Evolutionary conservation across 495 filamentous ascomycete genomes (phyloP).

Genomic region (Lophiotrema nucula): DNA sequence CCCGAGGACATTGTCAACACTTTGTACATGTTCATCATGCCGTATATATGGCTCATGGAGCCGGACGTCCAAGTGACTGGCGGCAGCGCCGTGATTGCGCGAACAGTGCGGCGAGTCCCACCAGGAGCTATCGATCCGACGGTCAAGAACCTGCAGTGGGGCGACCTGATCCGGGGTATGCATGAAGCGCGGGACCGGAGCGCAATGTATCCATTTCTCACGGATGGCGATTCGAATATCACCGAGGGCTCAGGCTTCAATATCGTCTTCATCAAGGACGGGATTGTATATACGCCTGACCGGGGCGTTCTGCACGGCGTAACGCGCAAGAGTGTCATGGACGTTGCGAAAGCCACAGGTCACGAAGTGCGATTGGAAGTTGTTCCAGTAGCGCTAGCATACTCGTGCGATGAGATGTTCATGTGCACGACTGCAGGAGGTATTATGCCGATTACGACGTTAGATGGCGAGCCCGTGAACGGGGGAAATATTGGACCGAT

Average conservation of each 20-base stretch:
- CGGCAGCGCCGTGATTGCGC: slow-evolving; percentile 44
- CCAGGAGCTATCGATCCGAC: slow-evolving; percentile 45
- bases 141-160: slow-evolving; percentile 48
- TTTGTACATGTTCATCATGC: slow-evolving; percentile 45
- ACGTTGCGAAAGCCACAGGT: slow-evolving; percentile 9
- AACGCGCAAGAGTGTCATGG: slow-evolving; percentile 23
- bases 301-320: slow-evolving; percentile 20
- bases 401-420: no score
- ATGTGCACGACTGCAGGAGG: no score
- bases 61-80: slow-evolving; percentile 41
- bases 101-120: slow-evolving; percentile 42
- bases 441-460: no score
- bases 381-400: no score
- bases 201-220: slow-evolving; percentile 42
- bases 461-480: no score
- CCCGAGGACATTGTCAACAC: slow-evolving; percentile 38
- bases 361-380: slow-evolving; percentile 12
- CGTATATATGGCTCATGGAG: slow-evolving; percentile 46
- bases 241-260: slow-evolving; percentile 32
- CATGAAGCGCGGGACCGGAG: slow-evolving; percentile 34
- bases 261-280: slow-evolving; percentile 19
- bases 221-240: slow-evolving; percentile 43
- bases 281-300: slow-evolving; percentile 14
- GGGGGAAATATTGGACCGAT: no score
- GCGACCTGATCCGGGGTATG: slow-evolving; percentile 42